Conservation (phyloP, 1,139 yeast genomes). For the Kurtzmaniella quercitrusa region DNA sequence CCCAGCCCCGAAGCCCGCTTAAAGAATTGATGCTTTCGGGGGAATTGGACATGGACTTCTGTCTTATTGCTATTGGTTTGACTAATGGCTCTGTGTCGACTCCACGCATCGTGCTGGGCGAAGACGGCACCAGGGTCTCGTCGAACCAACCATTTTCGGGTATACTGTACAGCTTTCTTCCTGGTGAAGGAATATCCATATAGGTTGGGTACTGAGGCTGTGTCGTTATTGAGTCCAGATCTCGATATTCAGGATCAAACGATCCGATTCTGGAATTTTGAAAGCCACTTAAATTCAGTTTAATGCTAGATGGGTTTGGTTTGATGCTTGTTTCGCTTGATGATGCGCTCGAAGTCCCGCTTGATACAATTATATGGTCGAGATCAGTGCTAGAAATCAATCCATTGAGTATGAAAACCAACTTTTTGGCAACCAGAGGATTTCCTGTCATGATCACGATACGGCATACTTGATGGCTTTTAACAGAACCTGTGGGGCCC, state of each 20-base stretch:
- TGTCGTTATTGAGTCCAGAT: background rate
- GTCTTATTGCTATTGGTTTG: constrained; percentile 1
- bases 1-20: constrained; percentile 33
- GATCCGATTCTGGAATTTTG: background rate
- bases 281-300: background rate
- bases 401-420: constrained; percentile 52
- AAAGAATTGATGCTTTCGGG: background rate
- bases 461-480: constrained; percentile 35
- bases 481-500: constrained; percentile 6
- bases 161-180: constrained; percentile 1
- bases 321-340: background rate
- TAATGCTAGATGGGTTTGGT: background rate
- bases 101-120: constrained; percentile 1
- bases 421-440: constrained; percentile 57
- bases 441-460: constrained; percentile 58
- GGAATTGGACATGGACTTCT: constrained; percentile 1
- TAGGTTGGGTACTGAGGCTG: background rate
- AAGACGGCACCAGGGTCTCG: constrained; percentile 1
- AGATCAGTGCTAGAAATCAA: constrained; percentile 29
- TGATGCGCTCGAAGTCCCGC: background rate
- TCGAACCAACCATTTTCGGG: constrained; percentile 1
- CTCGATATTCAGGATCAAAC: constrained; percentile 2
- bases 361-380: background rate
- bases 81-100: background rate
- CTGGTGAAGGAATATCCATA: background rate